Evolutionary conservation across 306 rosid genomes (phyloP).

Genomic region (Pterocarpus macrocarpus): DNA sequence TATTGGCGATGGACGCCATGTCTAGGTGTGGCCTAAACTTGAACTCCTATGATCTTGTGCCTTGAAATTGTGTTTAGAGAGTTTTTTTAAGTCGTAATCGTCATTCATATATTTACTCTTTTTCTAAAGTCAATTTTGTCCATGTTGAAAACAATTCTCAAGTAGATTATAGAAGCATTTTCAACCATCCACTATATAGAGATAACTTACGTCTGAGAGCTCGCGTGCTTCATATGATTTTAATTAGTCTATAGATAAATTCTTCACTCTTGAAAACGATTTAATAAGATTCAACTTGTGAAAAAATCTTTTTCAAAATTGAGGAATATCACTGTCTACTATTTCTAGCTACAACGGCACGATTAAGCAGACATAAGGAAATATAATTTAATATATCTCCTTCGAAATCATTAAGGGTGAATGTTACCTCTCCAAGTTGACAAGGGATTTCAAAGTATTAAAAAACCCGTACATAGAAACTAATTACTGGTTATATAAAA

Average conservation of each 20-base stretch:
- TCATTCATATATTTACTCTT: constrained; percentile 10
- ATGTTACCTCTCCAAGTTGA: constrained; percentile 41
- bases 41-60: constrained; percentile 3
- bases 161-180: constrained; percentile 23
- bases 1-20: constrained; percentile 22
- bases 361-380: constrained; percentile 19
- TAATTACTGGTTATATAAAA: neutral
- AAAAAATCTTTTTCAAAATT: constrained; percentile 38
- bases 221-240: constrained; percentile 30
- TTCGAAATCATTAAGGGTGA: constrained; percentile 42
- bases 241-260: constrained; percentile 34
- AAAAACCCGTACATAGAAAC: neutral
- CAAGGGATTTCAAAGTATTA: constrained; percentile 38
- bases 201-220: constrained; percentile 45
- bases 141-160: constrained; percentile 39
- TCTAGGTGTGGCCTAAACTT: constrained; percentile 13
- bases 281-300: constrained; percentile 36
- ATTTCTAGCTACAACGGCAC: constrained; percentile 24
- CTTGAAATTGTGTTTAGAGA: constrained; percentile 19
- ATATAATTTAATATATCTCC: constrained; percentile 40
- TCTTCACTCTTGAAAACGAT: constrained; percentile 42
- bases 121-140: constrained; percentile 48
- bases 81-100: constrained; percentile 2
- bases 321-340: constrained; percentile 31
- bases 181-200: constrained; percentile 36